Percentiles rank a stretch among this genome's conserved stretches.
Conservation (phyloP, 2,329 filamentous ascomycete species). For the Fusarium irregulare region DNA sequence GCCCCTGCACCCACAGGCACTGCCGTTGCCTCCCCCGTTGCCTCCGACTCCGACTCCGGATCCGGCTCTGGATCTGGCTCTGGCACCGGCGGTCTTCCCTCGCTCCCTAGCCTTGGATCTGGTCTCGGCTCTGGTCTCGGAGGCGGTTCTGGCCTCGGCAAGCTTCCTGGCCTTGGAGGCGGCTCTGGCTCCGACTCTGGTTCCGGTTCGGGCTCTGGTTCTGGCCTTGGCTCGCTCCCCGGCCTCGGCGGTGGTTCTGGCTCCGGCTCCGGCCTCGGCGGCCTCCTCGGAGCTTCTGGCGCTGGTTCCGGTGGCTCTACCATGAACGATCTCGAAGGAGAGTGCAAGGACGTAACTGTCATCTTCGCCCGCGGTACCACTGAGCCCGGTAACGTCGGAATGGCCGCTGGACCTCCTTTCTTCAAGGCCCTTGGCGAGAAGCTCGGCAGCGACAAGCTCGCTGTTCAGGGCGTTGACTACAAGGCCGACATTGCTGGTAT, state of each 20-base stretch:
- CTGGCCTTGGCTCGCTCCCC: neutral
- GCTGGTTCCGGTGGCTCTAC: slow-evolving; percentile 31
- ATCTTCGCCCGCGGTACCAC: slow-evolving; percentile 68
- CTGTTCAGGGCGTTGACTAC: slow-evolving; percentile 67
- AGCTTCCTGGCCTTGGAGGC: neutral
- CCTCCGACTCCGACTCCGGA: neutral
- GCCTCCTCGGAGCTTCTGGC: neutral
- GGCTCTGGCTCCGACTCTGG: neutral
- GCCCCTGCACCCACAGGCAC: neutral
- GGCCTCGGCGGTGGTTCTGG: neutral
- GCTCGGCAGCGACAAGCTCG: slow-evolving; percentile 57
- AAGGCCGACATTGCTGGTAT: slow-evolving; percentile 59
- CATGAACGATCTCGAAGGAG: slow-evolving; percentile 41
- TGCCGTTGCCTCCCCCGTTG: neutral
- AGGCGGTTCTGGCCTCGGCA: neutral
- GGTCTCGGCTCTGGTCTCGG: neutral
- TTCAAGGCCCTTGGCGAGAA: slow-evolving; percentile 56
- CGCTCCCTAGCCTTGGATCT: neutral
- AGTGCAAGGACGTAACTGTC: slow-evolving; percentile 56
- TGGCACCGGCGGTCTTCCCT: neutral
- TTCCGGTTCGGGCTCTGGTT: neutral
- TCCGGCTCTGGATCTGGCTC: neutral
- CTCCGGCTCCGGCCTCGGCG: neutral
- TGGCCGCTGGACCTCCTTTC: slow-evolving; percentile 61
- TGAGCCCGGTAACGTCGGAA: slow-evolving; percentile 64